Conservation (phyloP, 176 grass and related monocot genomes). For the Chrysopogon serrulatus region DNA sequence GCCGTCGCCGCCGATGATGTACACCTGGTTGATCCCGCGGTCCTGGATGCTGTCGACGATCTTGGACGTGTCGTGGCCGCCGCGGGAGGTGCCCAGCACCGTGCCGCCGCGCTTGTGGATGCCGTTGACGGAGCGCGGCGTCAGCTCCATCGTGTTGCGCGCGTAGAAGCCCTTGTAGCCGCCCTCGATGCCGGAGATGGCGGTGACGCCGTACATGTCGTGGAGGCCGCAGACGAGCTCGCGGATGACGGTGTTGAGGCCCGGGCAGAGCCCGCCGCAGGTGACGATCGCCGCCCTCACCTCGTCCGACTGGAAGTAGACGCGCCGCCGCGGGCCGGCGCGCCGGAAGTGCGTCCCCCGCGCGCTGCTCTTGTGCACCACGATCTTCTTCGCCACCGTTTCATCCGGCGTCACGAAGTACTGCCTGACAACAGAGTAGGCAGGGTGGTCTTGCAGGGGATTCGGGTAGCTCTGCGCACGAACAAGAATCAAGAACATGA, state of each 20-base stretch:
- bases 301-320: conserved; percentile 66
- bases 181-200: conserved; percentile 64
- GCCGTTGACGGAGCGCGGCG: conserved; percentile 61
- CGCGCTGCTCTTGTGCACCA: conserved; percentile 59
- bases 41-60: conserved; percentile 77
- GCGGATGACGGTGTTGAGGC: conserved; percentile 77
- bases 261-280: conserved; percentile 81
- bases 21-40: conserved; percentile 76
- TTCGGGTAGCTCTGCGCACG: conserved; percentile 57
- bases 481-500: neutral
- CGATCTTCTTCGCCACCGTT: conserved; percentile 80
- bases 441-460: conserved; percentile 79
- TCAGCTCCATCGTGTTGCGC: conserved; percentile 61
- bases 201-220: conserved; percentile 73
- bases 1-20: conserved; percentile 84
- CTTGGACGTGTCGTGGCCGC: conserved; percentile 66
- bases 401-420: conserved; percentile 75
- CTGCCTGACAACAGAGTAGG: conserved; percentile 83
- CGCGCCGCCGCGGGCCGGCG: conserved; percentile 67
- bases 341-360: conserved; percentile 76
- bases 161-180: conserved; percentile 83
- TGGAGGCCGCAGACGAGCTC: conserved; percentile 75
- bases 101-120: conserved; percentile 89
- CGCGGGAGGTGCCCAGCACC: conserved; percentile 69
- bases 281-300: conserved; percentile 82